Evolutionary conservation across 176 grass and related monocot genomes (phyloP).

Genomic region (Coix lacrymajobi): DNA sequence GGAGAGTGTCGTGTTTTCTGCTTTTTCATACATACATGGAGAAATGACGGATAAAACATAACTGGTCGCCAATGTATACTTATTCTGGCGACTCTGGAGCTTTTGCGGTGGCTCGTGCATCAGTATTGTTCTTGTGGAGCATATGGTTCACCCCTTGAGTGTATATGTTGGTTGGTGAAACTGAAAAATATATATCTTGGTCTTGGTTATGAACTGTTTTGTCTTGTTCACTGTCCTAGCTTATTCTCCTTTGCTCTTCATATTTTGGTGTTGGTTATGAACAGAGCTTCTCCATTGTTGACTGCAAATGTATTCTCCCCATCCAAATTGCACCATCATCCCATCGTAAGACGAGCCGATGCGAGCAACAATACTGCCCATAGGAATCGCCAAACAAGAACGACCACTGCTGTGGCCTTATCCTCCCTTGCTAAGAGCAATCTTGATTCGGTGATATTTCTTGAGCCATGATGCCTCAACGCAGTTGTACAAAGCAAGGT

Average conservation of each 20-base stretch:
- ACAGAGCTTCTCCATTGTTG: too few relatives aligned
- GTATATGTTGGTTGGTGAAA: neutral
- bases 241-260: neutral
- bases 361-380: neutral
- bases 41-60: neutral
- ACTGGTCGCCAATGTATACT: neutral
- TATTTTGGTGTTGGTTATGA: neutral
- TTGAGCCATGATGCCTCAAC: too few relatives aligned
- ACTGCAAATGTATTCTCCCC: neutral
- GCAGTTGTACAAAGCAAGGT: neutral
- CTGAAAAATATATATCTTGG: neutral
- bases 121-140: neutral
- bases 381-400: neutral
- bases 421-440: neutral
- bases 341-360: neutral
- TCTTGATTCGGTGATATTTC: neutral
- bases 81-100: neutral
- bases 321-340: neutral
- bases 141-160: neutral
- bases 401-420: neutral
- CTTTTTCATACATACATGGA: neutral
- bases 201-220: neutral
- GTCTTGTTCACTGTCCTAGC: neutral
- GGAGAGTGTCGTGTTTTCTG: neutral
- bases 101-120: neutral